phyloP scores from a whole-genome alignment of 495 filamentous ascomycete species.

The Penicillium odoratum region DNA sequence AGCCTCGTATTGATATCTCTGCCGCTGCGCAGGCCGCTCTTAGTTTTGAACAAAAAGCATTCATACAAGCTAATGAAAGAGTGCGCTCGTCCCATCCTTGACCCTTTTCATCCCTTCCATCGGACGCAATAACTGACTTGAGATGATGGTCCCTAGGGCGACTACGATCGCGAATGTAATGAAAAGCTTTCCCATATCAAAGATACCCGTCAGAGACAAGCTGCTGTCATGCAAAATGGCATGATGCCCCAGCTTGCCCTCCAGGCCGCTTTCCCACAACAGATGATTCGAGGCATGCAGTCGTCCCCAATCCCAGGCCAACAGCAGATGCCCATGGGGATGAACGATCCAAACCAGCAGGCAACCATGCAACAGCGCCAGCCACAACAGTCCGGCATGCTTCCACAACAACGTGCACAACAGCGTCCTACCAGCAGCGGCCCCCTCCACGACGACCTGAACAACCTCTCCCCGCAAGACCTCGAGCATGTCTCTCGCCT shows the following conservation, averaged over 20 bases:
- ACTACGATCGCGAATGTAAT: conserved; percentile 50
- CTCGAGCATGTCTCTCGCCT: conserved; percentile 44
- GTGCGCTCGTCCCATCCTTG: conserved; percentile 29
- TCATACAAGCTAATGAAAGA: conserved; percentile 45
- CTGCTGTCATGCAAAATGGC: conserved; percentile 40
- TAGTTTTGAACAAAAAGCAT: conserved; percentile 49
- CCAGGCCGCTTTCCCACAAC: conserved; percentile 46
- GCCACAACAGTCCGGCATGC: conserved; percentile 30
- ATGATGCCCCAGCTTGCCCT: conserved; percentile 47
- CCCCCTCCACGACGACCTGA: conserved; percentile 39
- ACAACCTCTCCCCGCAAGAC: conserved; percentile 40
- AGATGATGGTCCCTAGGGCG: conserved; percentile 25
- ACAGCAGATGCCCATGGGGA: conserved; percentile 46
- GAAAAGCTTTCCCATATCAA: conserved; percentile 51
- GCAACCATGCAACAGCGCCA: conserved; percentile 36
- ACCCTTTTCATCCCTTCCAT: neutral
- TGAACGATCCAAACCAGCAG: conserved; percentile 46
- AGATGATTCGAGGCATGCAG: conserved; percentile 55
- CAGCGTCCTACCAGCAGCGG: conserved; percentile 33
- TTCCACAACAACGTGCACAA: conserved; percentile 34
- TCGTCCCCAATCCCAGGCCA: conserved; percentile 49
- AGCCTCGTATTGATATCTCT: conserved; percentile 44
- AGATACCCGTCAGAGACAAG: conserved; percentile 47
- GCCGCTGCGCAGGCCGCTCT: conserved; percentile 47
- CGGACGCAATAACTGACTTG: conserved; percentile 1